Percentiles rank a stretch among this genome's conserved stretches.
These are phyloP conservation scores for Primulina eburnea DNA, from an alignment of 257 asterid genomes.

Conservation along the genomic window DNA sequence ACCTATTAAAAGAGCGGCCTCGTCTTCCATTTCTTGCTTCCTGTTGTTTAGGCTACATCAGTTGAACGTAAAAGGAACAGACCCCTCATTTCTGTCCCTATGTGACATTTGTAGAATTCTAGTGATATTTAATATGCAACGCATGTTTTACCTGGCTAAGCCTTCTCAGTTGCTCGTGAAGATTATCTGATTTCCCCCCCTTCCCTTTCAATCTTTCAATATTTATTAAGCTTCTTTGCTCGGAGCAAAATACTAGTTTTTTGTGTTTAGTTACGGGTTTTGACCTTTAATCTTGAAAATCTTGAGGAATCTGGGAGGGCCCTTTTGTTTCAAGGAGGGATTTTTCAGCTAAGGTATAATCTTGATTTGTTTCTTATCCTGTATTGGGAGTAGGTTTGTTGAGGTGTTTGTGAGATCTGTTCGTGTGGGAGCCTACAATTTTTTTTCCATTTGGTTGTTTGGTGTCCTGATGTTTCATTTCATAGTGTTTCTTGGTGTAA, in stretches of 20 bases:
- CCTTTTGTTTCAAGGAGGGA: constrained; percentile 28
- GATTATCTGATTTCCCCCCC: constrained; percentile 14
- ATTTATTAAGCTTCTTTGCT: constrained; percentile 12
- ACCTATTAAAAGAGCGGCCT: constrained; percentile 27
- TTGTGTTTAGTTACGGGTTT: constrained; percentile 12
- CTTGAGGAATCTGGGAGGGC: constrained; percentile 30
- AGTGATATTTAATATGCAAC: neutral
- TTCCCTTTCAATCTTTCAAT: constrained; percentile 3
- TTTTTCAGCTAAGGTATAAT: constrained; percentile 42
- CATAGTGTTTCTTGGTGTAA: constrained; percentile 27
- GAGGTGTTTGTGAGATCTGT: constrained; percentile 44
- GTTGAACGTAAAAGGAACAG: constrained; percentile 25
- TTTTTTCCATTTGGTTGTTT: constrained; percentile 1
- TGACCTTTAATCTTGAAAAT: constrained; percentile 29
- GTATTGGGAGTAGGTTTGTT: constrained; percentile 21
- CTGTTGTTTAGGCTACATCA: constrained; percentile 35
- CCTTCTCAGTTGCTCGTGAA: constrained; percentile 6
- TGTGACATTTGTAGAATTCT: constrained; percentile 26
- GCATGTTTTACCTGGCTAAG: constrained; percentile 19
- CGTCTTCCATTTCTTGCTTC: constrained; percentile 31
- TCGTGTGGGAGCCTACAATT: constrained; percentile 21
- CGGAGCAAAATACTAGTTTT: neutral
- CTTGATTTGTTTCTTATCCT: constrained; percentile 18
- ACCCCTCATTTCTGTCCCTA: constrained; percentile 22
- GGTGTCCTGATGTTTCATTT: constrained; percentile 27